Percentiles rank a stretch among this genome's conserved stretches.
Evolutionary conservation across 257 asterid species (phyloP).

Genomic region (Echium plantagineum): DNA sequence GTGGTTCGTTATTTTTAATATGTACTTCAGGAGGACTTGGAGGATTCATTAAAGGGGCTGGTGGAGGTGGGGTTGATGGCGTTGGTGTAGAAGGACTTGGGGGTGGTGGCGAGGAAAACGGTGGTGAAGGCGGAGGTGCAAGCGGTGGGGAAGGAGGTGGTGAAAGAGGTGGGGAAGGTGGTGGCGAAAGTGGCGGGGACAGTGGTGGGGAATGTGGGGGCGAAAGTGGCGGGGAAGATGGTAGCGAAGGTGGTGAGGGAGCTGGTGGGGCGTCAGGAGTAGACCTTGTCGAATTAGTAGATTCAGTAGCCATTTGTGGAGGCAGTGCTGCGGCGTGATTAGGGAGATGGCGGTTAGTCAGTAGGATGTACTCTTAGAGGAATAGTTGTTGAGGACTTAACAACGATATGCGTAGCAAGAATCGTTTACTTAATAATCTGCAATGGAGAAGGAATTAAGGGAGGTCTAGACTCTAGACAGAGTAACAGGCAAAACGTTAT

Average conservation of each 20-base stretch:
- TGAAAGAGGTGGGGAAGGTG: too few species aligned
- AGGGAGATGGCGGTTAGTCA: constrained; percentile 8
- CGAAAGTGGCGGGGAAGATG: too few species aligned
- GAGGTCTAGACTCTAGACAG: too few species aligned
- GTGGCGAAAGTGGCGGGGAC: too few species aligned
- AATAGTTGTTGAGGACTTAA: not conserved
- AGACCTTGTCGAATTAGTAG: constrained; percentile 17
- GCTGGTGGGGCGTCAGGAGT: constrained; percentile 10
- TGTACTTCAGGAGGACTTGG: constrained; percentile 25
- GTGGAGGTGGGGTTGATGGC: too few species aligned
- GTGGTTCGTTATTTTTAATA: constrained; percentile 2
- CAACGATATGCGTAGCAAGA: constrained; percentile 4
- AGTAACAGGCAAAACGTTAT: too few species aligned
- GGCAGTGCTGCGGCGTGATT: constrained; percentile 13
- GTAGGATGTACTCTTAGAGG: too few species aligned
- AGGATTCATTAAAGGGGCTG: constrained; percentile 1
- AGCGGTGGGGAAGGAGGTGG: too few species aligned
- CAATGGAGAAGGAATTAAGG: constrained; percentile 9
- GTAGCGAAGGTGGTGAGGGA: not conserved
- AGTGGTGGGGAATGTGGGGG: too few species aligned
- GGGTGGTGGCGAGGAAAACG: constrained; percentile 6
- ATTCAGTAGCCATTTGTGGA: constrained; percentile 18
- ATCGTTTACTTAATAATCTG: constrained; percentile 1
- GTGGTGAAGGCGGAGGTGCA: not conserved
- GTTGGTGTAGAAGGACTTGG: too few species aligned